Evolutionary conservation across 441 rosid species (phyloP), one percentile per base, ranked within the genome.

Genomic region (Croton laevigatus): DNA sequence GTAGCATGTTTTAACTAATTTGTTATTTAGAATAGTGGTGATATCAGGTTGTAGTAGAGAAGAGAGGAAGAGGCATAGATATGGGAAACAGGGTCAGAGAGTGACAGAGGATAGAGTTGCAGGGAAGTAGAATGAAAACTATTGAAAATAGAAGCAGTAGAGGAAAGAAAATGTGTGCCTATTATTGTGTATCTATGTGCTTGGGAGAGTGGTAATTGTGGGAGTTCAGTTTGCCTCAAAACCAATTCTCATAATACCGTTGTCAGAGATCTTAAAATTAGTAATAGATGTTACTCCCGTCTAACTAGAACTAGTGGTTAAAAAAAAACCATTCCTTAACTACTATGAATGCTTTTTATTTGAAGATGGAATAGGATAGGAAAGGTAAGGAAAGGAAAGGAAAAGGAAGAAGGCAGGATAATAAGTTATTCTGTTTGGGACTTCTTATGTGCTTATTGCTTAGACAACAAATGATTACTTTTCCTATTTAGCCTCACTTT

Each of bases 211-310:
- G 36, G 10, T 8, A 20, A 32, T 10, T 36, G 32, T 40, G 8
- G 23, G 10, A 37, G 46, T 12, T 14, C 6, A 60, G 13, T 13
- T 27, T 65, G 32, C 40, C 57, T 23, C n/a, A 48, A 37, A 32
- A 65, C 58, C 45, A 66, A 66, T 36, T 12, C 27, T 34, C 23
- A 65, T n/a, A 45, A 51, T 66, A 11, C 46, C 32, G 8, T 66
- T 5, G 14, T 51, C 40, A 51, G 36, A 14, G 19, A n/a, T 34
- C 8, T 48, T 27, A 32, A 38, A 36, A 34, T 1, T 10, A 19
- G 17, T 20, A 34, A 12, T 62, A 20, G 23, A 23, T 32, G 8
- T 49, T 48, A 14, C 27, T 48, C 54, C 36, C 10, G 1, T 65
- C 16, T 13, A 49, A 34, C 49, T 49, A 8, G 36, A 5, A 60